These are phyloP conservation scores for Irpex sp. DNA, from an alignment of 1,284 basidiomycete species.

Conservation along the genomic window DNA sequence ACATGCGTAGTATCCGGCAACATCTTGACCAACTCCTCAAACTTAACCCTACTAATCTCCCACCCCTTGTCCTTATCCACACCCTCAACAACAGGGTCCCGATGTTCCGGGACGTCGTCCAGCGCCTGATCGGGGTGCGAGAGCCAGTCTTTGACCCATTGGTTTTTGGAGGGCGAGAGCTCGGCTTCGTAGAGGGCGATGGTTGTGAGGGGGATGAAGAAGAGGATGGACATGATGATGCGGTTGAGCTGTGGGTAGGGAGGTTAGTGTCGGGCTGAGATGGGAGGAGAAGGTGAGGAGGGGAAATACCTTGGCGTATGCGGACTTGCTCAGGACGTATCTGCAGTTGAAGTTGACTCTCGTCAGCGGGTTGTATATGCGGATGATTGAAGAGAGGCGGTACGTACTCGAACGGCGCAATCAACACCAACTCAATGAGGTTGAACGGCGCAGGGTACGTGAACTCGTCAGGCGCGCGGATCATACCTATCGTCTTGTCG, in stretches of 20 bases:
- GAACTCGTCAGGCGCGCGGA: slow-evolving; percentile 77
- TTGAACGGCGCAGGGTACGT: slow-evolving; percentile 81
- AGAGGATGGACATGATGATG: slow-evolving; percentile 68
- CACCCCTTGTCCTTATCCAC: slow-evolving; percentile 48
- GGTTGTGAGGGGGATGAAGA: slow-evolving; percentile 70
- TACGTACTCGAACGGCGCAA: slow-evolving; percentile 82
- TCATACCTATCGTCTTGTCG: slow-evolving; percentile 76
- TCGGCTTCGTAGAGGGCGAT: slow-evolving; percentile 78
- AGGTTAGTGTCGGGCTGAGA: background rate
- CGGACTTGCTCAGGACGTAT: slow-evolving; percentile 38
- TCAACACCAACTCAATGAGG: slow-evolving; percentile 73
- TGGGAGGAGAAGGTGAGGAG: slow-evolving; percentile 2
- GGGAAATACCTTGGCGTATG: slow-evolving; percentile 50
- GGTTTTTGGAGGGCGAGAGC: slow-evolving; percentile 42
- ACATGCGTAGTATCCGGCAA: slow-evolving; percentile 78
- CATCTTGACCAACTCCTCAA: slow-evolving; percentile 66
- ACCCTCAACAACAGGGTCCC: slow-evolving; percentile 60
- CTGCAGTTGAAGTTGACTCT: slow-evolving; percentile 27
- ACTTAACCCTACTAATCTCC: slow-evolving; percentile 71
- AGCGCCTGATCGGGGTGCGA: slow-evolving; percentile 59
- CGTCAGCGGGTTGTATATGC: background rate
- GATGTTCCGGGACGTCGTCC: slow-evolving; percentile 48
- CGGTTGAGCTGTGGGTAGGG: slow-evolving; percentile 57
- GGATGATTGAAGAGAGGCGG: background rate
- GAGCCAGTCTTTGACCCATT: slow-evolving; percentile 68